A percentile compares a stretch with the other conserved stretches of the same genome.
Conservation (phyloP, 2,329 filamentous ascomycete species). For the Xylariaceae sp. region DNA sequence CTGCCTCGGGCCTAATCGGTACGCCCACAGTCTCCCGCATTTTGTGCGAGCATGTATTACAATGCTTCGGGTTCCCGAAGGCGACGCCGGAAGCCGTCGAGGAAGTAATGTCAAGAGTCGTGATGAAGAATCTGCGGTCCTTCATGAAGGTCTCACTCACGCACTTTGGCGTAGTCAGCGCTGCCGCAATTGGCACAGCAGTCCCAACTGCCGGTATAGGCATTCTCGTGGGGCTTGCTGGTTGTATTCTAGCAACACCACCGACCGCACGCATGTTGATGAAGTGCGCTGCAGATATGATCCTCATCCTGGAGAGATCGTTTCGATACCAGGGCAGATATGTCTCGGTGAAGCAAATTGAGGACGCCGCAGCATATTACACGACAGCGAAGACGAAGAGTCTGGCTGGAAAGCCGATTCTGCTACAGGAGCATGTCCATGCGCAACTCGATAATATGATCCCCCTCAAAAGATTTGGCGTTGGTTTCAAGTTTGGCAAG, state of each 20-base stretch:
- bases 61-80: constrained; percentile 12
- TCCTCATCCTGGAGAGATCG: constrained; percentile 10
- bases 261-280: constrained; percentile 10
- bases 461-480: constrained; percentile 1
- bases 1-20: constrained; percentile 6
- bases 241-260: constrained; percentile 6
- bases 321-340: constrained; percentile 11
- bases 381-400: constrained; percentile 6
- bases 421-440: constrained; percentile 8
- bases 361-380: constrained; percentile 11
- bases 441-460: constrained; percentile 7
- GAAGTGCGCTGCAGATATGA: constrained; percentile 13
- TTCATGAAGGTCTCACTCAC: constrained; percentile 10
- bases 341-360: constrained; percentile 11
- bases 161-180: constrained; percentile 5
- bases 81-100: constrained; percentile 10
- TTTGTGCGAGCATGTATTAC: constrained; percentile 9
- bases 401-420: constrained; percentile 1
- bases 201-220: constrained; percentile 7
- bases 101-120: constrained; percentile 10
- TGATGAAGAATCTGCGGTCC: constrained; percentile 4
- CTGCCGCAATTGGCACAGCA: constrained; percentile 2
- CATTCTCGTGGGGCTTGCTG: constrained; percentile 2
- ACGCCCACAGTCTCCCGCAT: constrained; percentile 11
- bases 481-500: constrained; percentile 11